Evolutionary conservation across 352 stramenopile species (phyloP), one percentile per base, ranked within the genome.

Genomic region (Phytophthora constricta): DNA sequence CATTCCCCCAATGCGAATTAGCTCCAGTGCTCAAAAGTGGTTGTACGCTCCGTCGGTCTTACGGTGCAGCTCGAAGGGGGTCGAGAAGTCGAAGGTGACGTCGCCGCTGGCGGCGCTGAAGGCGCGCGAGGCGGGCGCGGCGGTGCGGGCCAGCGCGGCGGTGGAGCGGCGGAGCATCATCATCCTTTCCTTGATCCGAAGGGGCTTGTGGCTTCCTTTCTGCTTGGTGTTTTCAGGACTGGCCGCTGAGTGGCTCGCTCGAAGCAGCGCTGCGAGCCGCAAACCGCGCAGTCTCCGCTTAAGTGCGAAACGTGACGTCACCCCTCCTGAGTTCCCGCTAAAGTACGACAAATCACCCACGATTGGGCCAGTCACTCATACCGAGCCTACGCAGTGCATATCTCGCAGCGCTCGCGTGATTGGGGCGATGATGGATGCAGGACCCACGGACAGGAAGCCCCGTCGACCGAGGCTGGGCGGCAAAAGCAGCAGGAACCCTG

Each of bases 61-160:
- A 92, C 84, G 74, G 72, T 96, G 88, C 61, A 96, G 81, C 82
- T 93, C 86, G 77, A 89, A 96, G 19, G 86, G 83, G 56, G 68
- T 71, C 23, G 74, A 26, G 49, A 96, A 74, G 13, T 96, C 77
- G 58, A 92, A 93, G 56, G 81, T 92, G 58, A 87, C 76, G 57
- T 91, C 84, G 55, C 75, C 77, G 16, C 72, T 56, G 61, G 79
- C 75, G 53, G 79, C 81, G 63, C 80, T 92, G 72, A 95, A 93
- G 31, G 79, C 66, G 62, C 85, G 85, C 27, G 72, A 65, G 56
- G 69, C 67, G 45, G 62, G 20, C 37, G 65, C 50, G 50, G 70
- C 64, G 22, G 54, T 63, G 67, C 71, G 77, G 66, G 63, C 68
- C 74, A 79, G 54, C 61, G 79, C 68, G 53, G 65, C 70, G 53